Evolutionary conservation across 768 basidiomycete species (phyloP).

Genomic region (Naganishia onofrii): DNA sequence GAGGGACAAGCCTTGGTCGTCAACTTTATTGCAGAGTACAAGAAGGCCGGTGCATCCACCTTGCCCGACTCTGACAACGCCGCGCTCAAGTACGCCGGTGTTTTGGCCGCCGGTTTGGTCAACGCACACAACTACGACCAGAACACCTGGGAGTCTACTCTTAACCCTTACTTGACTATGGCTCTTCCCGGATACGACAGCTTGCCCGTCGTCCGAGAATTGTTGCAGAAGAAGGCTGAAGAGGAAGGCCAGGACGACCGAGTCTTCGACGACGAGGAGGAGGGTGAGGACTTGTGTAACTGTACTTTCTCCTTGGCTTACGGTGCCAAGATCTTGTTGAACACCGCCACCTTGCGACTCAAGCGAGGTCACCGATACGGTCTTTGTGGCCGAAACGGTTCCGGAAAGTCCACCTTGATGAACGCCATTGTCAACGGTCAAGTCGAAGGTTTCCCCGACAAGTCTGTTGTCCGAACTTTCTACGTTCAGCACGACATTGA

Average conservation of each 20-base stretch:
- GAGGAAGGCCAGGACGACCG: conserved; percentile 66
- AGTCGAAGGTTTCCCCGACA: conserved; percentile 97
- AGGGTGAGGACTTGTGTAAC: conserved; percentile 97
- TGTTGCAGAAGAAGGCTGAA: conserved; percentile 84
- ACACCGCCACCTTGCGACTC: conserved; percentile 92
- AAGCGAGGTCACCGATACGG: conserved; percentile 99
- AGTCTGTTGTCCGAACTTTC: conserved; percentile 95
- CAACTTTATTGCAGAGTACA: conserved; percentile 73
- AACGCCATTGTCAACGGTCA: conserved; percentile 58
- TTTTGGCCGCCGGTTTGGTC: conserved; percentile 79
- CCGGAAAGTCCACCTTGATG: conserved; percentile 67
- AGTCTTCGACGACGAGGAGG: conserved; percentile 81
- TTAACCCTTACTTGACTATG: conserved; percentile 73
- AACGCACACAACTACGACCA: conserved; percentile 89
- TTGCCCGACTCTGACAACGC: conserved; percentile 61
- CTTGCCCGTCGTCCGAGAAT: conserved; percentile 68
- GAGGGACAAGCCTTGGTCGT: conserved; percentile 68
- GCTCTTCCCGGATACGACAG: conserved; percentile 66
- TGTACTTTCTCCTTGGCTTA: conserved; percentile 98
- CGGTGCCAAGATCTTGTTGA: conserved; percentile 96
- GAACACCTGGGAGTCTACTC: conserved; percentile 72
- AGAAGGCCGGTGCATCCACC: conserved; percentile 68
- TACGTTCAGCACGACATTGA: conserved; percentile 99
- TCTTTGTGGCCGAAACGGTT: conserved; percentile 97
- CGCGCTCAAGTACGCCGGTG: conserved; percentile 67